Evolutionary conservation across 2,329 filamentous ascomycete species (phyloP), one percentile per base, ranked within the genome.

Genomic region (Harringtonia lauricola): DNA sequence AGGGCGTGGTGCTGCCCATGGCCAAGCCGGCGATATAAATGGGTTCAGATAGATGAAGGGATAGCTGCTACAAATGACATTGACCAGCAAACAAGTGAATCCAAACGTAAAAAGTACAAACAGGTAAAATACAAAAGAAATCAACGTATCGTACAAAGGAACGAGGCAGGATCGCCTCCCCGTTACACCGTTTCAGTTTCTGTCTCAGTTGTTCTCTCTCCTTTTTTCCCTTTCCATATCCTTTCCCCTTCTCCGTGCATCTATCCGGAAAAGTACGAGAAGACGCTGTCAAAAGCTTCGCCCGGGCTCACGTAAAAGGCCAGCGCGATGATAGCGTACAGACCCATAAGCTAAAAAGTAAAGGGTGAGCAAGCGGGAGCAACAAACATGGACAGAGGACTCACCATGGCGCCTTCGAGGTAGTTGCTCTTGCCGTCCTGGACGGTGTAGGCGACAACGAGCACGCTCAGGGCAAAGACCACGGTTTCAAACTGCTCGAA

Each of bases 1-100:
- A 89, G 65, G 92, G 92, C 38, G 73, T 94, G 52, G 88, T 98
- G 62, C 75, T 79, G 55, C 85, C 92, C 34, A 86, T 98, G 76
- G 79, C 82, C 46, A 89, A 84, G 66, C 90, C 90, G 17, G 68
- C 59, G 41, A 1, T 50, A 30, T 52, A 46, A 31, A 33, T 3
- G 7, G 35, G 4, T n/a, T 18, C 9, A 10, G 13, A 4, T 5
- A 17, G 17, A 26, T 10, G 9, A 33, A 12, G 13, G 18, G 22
- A 31, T 9, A 36, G 19, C 14, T 24, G 22, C 13, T 38, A 14
- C 3, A 18, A 39, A 6, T 7, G 7, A 26, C 24, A 26, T 26
- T 26, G 24, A 26, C 24, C n/a, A n/a, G n/a, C n/a, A n/a, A n/a
- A n/a, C n/a, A 35, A n/a, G 24, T 10, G 24, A 26, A 26, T 26